Evolutionary conservation across 345 rosid species (phyloP).

Genomic region (Theobroma cacao): DNA sequence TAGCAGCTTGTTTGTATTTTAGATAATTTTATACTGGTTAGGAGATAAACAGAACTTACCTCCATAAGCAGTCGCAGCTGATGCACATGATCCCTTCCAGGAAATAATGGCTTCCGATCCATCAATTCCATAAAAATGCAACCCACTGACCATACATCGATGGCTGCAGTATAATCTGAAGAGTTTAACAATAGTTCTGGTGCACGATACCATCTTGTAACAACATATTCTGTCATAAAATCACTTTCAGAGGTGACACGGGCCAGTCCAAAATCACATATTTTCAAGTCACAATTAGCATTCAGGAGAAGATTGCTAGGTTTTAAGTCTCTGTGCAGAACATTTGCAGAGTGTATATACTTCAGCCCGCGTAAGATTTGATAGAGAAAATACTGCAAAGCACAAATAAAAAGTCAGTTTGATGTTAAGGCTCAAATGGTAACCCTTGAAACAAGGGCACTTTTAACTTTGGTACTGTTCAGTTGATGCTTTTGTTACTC

Average conservation of each 20-base stretch:
- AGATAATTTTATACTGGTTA: background rate
- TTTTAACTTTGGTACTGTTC: background rate
- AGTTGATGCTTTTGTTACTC: background rate
- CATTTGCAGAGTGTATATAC: conserved; percentile 92
- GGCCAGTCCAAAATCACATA: conserved; percentile 92
- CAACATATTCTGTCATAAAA: conserved; percentile 87
- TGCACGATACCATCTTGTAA: conserved; percentile 98
- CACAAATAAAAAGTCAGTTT: conserved; percentile 9
- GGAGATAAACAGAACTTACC: conserved; percentile 35
- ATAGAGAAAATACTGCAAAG: conserved; percentile 89
- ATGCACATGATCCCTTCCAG: conserved; percentile 82
- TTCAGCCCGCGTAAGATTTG: conserved; percentile 91
- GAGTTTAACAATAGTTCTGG: conserved; percentile 86
- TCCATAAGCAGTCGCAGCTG: conserved; percentile 85
- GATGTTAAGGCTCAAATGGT: background rate
- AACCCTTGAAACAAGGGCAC: background rate
- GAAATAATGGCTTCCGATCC: conserved; percentile 81
- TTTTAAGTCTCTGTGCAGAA: conserved; percentile 90
- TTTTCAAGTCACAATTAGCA: conserved; percentile 75
- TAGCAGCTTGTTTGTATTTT: background rate
- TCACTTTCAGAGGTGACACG: conserved; percentile 91
- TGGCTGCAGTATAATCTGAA: conserved; percentile 77
- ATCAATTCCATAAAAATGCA: conserved; percentile 86
- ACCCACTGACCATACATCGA: conserved; percentile 99
- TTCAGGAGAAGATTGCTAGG: conserved; percentile 87